Evolutionary conservation across 805 yeast genomes (phyloP).

Genomic region (Yueomyces sp.): DNA sequence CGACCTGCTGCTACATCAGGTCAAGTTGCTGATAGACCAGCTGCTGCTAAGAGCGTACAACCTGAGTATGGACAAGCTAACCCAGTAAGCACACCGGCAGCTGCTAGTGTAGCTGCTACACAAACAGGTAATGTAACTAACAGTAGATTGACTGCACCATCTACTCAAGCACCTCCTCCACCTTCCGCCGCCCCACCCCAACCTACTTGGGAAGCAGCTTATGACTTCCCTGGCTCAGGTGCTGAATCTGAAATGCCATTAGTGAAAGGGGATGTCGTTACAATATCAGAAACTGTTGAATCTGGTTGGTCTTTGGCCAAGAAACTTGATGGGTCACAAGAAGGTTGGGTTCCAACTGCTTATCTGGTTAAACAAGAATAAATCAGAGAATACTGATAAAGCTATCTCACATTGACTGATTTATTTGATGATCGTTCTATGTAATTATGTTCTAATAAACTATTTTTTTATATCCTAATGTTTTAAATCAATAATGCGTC

Average conservation of each 20-base stretch:
- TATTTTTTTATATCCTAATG: too few species aligned
- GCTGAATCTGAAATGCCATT: conserved; percentile 71
- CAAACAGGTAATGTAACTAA: conserved; percentile 19
- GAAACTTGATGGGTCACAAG: conserved; percentile 53
- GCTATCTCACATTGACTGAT: too few species aligned
- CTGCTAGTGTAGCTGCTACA: conserved; percentile 38
- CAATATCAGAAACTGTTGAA: conserved; percentile 55
- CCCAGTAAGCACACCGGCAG: conserved; percentile 23
- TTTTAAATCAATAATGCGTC: too few species aligned
- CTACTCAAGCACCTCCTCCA: conserved; percentile 20
- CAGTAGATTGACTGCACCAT: not conserved
- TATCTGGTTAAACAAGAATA: conserved; percentile 47
- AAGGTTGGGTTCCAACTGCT: conserved; percentile 98
- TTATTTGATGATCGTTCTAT: too few species aligned
- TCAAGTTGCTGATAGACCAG: conserved; percentile 2
- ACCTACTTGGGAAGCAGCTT: conserved; percentile 76
- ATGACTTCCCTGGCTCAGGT: conserved; percentile 84
- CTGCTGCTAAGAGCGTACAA: not conserved
- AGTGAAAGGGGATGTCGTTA: conserved; percentile 59
- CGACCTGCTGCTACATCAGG: conserved; percentile 2
- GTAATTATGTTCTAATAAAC: too few species aligned
- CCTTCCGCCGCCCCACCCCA: conserved; percentile 44
- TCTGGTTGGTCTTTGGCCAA: conserved; percentile 94
- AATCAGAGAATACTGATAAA: too few species aligned
- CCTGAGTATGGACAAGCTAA: conserved; percentile 20